Percentiles rank a stretch among this genome's conserved stretches.
Conservation (phyloP, 805 yeast species). For the Metschnikowia proteae region DNA sequence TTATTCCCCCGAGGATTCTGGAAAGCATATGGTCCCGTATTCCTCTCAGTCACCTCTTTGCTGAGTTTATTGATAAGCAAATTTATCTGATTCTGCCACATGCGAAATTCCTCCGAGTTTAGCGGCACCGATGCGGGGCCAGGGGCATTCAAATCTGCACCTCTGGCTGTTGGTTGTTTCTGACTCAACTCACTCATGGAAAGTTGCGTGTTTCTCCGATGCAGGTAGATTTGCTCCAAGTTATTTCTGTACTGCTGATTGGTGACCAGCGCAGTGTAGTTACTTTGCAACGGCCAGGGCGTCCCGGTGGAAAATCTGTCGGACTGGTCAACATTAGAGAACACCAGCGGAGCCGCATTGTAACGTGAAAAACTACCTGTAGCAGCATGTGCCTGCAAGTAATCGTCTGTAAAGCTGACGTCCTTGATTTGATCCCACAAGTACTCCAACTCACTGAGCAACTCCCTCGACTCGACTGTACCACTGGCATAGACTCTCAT, state of each 20-base stretch:
- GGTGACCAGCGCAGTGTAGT: constrained; percentile 24
- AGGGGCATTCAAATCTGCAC: constrained; percentile 4
- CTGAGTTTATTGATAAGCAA: constrained; percentile 43
- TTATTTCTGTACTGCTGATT: constrained; percentile 32
- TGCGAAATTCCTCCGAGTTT: constrained; percentile 39
- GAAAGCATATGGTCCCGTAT: constrained; percentile 2
- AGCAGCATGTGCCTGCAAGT: background rate
- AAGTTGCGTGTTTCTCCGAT: constrained; percentile 36
- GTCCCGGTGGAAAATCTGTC: constrained; percentile 38
- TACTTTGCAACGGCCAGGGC: constrained; percentile 31
- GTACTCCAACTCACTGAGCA: constrained; percentile 63
- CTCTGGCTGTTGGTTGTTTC: constrained; percentile 22
- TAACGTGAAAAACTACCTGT: background rate
- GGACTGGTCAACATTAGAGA: constrained; percentile 21
- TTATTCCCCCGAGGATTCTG: constrained; percentile 11
- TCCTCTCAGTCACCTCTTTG: constrained; percentile 25
- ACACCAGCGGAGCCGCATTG: constrained; percentile 15
- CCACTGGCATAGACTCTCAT: constrained; percentile 69
- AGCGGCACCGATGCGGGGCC: constrained; percentile 7
- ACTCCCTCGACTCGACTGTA: constrained; percentile 61
- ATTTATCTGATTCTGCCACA: constrained; percentile 55
- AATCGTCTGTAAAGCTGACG: constrained; percentile 31
- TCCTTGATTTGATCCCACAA: constrained; percentile 72
- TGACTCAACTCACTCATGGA: constrained; percentile 33
- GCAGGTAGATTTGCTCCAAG: constrained; percentile 42